These are phyloP conservation scores for Fragilaria radians DNA, from an alignment of 108 stramenopile genomes.

Conservation along the genomic window DNA sequence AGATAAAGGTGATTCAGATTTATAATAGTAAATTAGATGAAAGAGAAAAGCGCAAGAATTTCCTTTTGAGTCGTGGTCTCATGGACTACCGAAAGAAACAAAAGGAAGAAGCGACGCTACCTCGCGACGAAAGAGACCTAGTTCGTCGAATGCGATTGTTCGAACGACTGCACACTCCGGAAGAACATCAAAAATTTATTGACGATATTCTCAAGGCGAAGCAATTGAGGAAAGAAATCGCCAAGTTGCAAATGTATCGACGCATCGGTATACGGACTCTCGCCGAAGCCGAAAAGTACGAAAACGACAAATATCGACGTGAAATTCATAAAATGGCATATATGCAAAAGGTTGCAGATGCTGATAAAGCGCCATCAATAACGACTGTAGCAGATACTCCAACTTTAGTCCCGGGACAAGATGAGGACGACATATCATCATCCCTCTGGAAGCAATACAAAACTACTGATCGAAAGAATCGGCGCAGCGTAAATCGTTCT, in stretches of 20 bases:
- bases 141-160: constrained; percentile 84
- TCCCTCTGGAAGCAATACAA: constrained; percentile 39
- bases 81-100: constrained; percentile 78
- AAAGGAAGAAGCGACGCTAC: constrained; percentile 43
- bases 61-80: constrained; percentile 66
- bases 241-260: constrained; percentile 89
- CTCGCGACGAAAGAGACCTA: constrained; percentile 87
- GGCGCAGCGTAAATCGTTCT: constrained; percentile 23
- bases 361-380: not conserved
- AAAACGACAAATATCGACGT: constrained; percentile 69
- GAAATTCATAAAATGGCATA: constrained; percentile 64
- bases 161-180: constrained; percentile 82
- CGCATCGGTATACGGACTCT: constrained; percentile 73
- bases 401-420: not conserved
- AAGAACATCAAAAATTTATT: constrained; percentile 85
- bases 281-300: constrained; percentile 82
- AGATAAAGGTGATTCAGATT: constrained; percentile 79
- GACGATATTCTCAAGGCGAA: constrained; percentile 76
- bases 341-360: constrained; percentile 49
- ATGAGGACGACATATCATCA: constrained; percentile 4
- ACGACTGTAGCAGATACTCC: not conserved
- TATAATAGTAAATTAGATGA: constrained; percentile 89
- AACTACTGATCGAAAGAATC: constrained; percentile 21
- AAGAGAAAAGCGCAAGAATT: constrained; percentile 78
- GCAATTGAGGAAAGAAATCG: constrained; percentile 87